Percentiles rank a stretch among this genome's conserved stretches.
phyloP scores from a whole-genome alignment of 2,329 filamentous ascomycete genomes.

The Ophiostoma himal-ulmi region DNA sequence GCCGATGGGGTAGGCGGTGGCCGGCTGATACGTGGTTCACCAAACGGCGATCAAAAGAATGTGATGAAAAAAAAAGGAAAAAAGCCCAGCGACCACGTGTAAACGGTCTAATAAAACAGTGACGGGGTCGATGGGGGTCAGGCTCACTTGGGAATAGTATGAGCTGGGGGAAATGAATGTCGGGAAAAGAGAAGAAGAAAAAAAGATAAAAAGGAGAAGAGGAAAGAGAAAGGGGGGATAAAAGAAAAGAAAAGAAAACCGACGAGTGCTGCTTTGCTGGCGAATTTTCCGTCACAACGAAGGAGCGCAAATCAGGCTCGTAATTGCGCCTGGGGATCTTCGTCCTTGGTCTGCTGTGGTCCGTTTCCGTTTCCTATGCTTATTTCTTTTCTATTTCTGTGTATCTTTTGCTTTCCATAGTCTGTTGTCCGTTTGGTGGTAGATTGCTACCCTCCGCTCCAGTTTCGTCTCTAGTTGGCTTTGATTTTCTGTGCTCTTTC shows the following conservation, averaged over 20 bases:
- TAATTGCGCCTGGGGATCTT: neutral
- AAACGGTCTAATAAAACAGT: neutral
- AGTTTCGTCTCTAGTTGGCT: neutral
- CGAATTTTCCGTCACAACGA: slow-evolving; percentile 3
- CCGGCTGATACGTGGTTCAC: slow-evolving; percentile 16
- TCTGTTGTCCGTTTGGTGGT: neutral
- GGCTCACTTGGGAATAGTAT: neutral
- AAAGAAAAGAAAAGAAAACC: neutral
- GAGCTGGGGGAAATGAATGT: neutral
- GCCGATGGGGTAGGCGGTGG: slow-evolving; percentile 1
- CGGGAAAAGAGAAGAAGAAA: neutral
- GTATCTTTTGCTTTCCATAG: neutral
- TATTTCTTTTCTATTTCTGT: neutral
- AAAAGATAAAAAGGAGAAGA: neutral
- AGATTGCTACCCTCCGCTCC: neutral
- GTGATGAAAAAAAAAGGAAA: neutral
- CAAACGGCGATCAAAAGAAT: slow-evolving; percentile 4
- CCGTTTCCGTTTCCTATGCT: neutral
- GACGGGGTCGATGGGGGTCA: neutral
- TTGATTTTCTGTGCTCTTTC: neutral
- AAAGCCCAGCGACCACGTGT: slow-evolving; percentile 9
- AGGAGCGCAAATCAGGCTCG: neutral
- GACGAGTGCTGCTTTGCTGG: neutral
- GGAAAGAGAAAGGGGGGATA: neutral
- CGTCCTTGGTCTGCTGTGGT: neutral